These are phyloP conservation scores for Cicer judaicum DNA, from an alignment of 306 rosid genomes.

Conservation along the genomic window DNA sequence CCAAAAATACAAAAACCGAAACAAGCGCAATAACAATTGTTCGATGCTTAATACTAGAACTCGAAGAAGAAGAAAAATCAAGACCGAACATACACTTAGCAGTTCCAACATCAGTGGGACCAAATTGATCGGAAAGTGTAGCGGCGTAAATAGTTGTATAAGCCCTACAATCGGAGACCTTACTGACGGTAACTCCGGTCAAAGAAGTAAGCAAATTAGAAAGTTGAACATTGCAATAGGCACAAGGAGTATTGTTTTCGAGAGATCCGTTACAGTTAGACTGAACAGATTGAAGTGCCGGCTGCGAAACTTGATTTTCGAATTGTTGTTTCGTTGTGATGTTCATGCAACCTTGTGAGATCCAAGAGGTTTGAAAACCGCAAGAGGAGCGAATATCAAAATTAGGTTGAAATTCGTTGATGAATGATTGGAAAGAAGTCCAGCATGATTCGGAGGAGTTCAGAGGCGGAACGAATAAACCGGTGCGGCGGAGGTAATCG, in stretches of 20 bases:
- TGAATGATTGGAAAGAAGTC: conserved; percentile 29
- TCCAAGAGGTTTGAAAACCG: conserved; percentile 47
- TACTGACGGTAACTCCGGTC: conserved; percentile 52
- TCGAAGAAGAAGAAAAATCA: conserved; percentile 12
- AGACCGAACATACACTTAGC: conserved; percentile 67
- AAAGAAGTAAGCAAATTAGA: conserved; percentile 40
- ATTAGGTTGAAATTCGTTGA: conserved; percentile 17
- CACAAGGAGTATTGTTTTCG: conserved; percentile 67
- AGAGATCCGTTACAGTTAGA: conserved; percentile 59
- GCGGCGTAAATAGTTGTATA: conserved; percentile 73
- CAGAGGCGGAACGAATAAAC: conserved; percentile 55
- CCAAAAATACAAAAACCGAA: conserved; percentile 50
- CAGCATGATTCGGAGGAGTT: conserved; percentile 51
- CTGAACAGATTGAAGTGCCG: conserved; percentile 27
- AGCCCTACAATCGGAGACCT: conserved; percentile 63
- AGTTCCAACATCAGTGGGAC: conserved; percentile 60
- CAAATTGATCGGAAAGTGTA: conserved; percentile 54
- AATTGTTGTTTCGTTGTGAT: conserved; percentile 61
- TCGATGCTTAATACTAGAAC: conserved; percentile 36
- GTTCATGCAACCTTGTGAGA: conserved; percentile 77
- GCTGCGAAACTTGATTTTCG: conserved; percentile 28
- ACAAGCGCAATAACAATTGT: conserved; percentile 45
- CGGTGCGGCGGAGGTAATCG: conserved; percentile 59
- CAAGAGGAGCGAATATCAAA: conserved; percentile 42
- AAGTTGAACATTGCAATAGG: conserved; percentile 59